Conservation (phyloP, 2,329 filamentous ascomycete genomes). For the Biscogniauxia mediterranea region DNA sequence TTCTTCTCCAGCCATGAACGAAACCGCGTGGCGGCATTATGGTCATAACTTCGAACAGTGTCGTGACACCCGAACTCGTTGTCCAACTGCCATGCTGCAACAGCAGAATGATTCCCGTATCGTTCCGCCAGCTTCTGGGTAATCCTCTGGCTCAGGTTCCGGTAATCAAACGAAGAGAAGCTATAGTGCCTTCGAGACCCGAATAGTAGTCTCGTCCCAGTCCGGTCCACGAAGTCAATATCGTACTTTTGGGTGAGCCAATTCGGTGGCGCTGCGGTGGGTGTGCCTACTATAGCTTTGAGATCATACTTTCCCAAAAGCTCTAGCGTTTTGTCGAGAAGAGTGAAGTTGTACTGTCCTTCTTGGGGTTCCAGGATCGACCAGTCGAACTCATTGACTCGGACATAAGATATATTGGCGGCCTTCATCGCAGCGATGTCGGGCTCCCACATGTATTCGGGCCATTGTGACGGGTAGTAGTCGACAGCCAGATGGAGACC, state of each 20-base stretch:
- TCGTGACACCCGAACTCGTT: constrained; percentile 25
- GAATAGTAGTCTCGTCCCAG: constrained; percentile 21
- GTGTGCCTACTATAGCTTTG: constrained; percentile 24
- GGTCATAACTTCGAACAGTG: constrained; percentile 21
- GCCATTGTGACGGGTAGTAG: constrained; percentile 26
- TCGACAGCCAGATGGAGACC: constrained; percentile 22
- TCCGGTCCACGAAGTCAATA: constrained; percentile 22
- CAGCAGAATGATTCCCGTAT: constrained; percentile 17
- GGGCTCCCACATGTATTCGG: constrained; percentile 21
- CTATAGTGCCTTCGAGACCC: constrained; percentile 24
- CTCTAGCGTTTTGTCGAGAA: constrained; percentile 20
- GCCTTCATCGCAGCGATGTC: constrained; percentile 22
- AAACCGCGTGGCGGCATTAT: constrained; percentile 19
- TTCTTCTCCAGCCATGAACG: constrained; percentile 22
- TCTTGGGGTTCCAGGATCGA: constrained; percentile 18
- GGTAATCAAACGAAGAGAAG: constrained; percentile 24
- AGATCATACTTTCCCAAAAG: constrained; percentile 16
- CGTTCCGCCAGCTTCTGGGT: constrained; percentile 20
- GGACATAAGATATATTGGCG: constrained; percentile 22
- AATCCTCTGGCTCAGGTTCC: constrained; percentile 22
- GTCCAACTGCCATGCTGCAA: constrained; percentile 25
- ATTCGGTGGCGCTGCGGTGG: constrained; percentile 21
- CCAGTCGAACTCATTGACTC: constrained; percentile 26
- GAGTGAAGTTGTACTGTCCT: constrained; percentile 21
- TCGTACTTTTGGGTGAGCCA: constrained; percentile 22